Percentiles rank a stretch among this genome's conserved stretches.
These are phyloP conservation scores for Prototheca wickerhamii DNA, from an alignment of 163 green algal species.

Conservation along the genomic window DNA sequence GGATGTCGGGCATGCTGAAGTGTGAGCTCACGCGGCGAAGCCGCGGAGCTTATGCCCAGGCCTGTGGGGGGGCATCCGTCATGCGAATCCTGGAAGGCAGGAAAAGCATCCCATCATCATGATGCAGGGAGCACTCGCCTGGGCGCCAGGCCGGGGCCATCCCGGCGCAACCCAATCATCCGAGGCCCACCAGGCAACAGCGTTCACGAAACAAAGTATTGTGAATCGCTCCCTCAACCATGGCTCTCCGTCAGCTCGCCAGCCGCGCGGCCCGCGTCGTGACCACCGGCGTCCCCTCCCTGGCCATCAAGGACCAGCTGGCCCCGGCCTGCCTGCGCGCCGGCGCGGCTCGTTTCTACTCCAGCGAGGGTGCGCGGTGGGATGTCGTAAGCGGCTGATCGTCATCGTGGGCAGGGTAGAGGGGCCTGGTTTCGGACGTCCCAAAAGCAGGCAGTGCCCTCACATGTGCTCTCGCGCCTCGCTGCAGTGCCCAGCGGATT, in stretches of 20 bases:
- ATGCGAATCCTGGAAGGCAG: no score
- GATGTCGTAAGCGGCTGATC: no score
- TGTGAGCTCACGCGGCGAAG: not conserved
- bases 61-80: no score
- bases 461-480: no score
- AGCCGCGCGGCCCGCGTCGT: not conserved
- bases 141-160: no score
- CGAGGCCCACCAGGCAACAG: constrained; percentile 1
- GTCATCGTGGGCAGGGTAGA: no score
- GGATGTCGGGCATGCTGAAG: not conserved
- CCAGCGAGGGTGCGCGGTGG: no score
- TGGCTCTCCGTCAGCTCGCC: constrained; percentile 3
- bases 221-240: not conserved
- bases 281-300: not conserved
- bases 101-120: no score
- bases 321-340: not conserved
- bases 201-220: not conserved
- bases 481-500: constrained; percentile 40
- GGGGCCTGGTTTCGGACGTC: no score
- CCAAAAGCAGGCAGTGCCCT: no score
- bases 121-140: no score
- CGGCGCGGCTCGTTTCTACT: not conserved
- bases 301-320: not conserved
- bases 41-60: not conserved
- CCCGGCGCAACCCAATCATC: no score